Percentiles rank a stretch among this genome's conserved stretches.
phyloP scores from a whole-genome alignment of 805 yeast species.

The Monosporozyma unispora region DNA sequence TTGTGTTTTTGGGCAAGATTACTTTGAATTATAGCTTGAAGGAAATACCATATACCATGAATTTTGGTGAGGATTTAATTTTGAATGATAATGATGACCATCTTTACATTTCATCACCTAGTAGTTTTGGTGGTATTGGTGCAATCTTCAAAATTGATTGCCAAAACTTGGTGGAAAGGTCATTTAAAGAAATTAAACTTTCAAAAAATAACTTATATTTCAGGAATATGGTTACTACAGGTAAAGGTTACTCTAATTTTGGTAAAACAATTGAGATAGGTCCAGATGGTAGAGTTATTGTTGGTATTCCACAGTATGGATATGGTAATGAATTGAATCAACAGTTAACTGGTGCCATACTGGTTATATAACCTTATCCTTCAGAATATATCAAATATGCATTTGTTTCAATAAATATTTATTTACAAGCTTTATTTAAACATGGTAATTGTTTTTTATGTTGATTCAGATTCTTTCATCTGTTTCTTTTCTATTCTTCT shows the following conservation, averaged over 20 bases:
- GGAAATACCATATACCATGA: conserved; percentile 24
- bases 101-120: conserved; percentile 38
- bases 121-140: conserved; percentile 30
- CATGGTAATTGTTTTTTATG: background rate
- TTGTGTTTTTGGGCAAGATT: background rate
- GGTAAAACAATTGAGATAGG: conserved; percentile 33
- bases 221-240: conserved; percentile 4
- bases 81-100: conserved; percentile 9
- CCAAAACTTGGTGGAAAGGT: conserved; percentile 6
- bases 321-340: conserved; percentile 24
- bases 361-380: background rate
- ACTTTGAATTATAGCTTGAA: conserved; percentile 8
- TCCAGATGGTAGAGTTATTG: conserved; percentile 23
- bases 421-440: conserved; percentile 1
- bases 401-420: background rate
- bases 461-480: background rate
- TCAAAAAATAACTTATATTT: background rate
- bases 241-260: conserved; percentile 35
- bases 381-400: background rate
- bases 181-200: background rate
- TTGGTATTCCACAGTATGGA: conserved; percentile 34
- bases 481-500: conserved; percentile 19
- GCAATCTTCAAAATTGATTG: conserved; percentile 38
- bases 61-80: conserved; percentile 25
- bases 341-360: conserved; percentile 28